Conservation (phyloP, 805 yeast species). For the Suhomyces emberorum region DNA sequence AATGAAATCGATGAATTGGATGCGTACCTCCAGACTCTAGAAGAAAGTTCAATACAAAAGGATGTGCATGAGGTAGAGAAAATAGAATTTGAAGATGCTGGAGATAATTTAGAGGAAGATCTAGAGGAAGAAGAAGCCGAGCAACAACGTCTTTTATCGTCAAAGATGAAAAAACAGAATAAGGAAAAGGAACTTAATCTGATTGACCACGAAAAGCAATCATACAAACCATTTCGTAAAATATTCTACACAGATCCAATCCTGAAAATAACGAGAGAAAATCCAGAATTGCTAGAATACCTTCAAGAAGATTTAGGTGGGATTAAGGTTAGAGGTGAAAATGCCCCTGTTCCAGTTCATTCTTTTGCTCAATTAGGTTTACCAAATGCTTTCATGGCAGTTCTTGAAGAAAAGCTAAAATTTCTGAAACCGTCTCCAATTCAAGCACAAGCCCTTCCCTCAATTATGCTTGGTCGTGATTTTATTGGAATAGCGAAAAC, state of each 20-base stretch:
- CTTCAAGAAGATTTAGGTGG: conserved; percentile 55
- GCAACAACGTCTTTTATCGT: conserved; percentile 31
- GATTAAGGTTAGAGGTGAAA: conserved; percentile 60
- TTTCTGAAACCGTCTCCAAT: conserved; percentile 77
- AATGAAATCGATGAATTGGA: conserved; percentile 23
- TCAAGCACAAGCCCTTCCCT: conserved; percentile 88
- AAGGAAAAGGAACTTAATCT: conserved; percentile 50
- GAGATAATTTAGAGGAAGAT: conserved; percentile 17
- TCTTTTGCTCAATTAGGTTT: conserved; percentile 84
- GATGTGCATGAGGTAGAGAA: background rate
- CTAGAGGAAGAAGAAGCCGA: conserved; percentile 32
- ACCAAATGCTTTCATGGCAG: conserved; percentile 52
- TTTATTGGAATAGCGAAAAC: conserved; percentile 94
- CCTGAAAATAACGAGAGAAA: conserved; percentile 42
- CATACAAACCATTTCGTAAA: conserved; percentile 55
- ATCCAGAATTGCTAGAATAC: conserved; percentile 53
- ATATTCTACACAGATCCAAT: conserved; percentile 60
- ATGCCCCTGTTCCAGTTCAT: conserved; percentile 61
- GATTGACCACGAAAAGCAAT: conserved; percentile 43
- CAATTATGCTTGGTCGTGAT: conserved; percentile 85
- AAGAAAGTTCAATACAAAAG: background rate
- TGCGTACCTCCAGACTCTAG: conserved; percentile 8
- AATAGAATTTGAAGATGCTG: conserved; percentile 1
- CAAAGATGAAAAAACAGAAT: conserved; percentile 40
- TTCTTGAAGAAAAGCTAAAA: conserved; percentile 47